Evolutionary conservation across 2,329 filamentous ascomycete genomes (phyloP), one percentile per base, ranked within the genome.

Genomic region (Cryphonectria nitschkei): DNA sequence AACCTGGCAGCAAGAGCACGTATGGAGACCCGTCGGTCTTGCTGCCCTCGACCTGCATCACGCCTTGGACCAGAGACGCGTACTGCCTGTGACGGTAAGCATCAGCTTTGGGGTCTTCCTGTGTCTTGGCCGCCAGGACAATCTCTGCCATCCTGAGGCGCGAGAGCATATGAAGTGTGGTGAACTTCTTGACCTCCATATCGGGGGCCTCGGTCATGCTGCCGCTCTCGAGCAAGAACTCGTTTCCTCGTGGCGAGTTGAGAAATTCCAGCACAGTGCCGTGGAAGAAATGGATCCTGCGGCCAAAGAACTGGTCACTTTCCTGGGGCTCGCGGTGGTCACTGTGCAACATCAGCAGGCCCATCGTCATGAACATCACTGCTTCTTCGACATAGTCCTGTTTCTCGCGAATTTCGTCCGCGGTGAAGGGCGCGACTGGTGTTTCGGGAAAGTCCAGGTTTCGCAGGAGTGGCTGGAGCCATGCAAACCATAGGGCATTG

Each of bases 101-200:
- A 13, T 39, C 32, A 6, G 50, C 50, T 19, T 50, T 50, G 3
- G 46, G 50, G 7, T 50, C 50, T 26, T 16, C 19, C 16, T 34
- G 29, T 32, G 54, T 39, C 52, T 56, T 66, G 46, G 34, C 32
- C 5, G 64, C 64, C 16, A 66, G 64, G n/a, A 66, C 46, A 0
- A 56, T 66, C 19, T 66, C 64, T 9, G 64, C 64, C 19, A 66
- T 50, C 64, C 29, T 54, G 32, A 66, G 64, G 32, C 64, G 50
- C 22, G 22, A 39, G 9, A 54, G 50, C n/a, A 54, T 66, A 22
- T 50, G 46, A 1, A 50, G 46, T 8, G 46, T 50, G 46, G 46
- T 50, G 22, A 50, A 50, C 22, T 6, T 50, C 46, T n/a, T 50
- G 7, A 50, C 22, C 7, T n/a, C 46, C 19, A 22, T 19, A n/a